These are phyloP conservation scores for Malassezia slooffiae DNA, from an alignment of 1,284 basidiomycete species.

Conservation along the genomic window DNA sequence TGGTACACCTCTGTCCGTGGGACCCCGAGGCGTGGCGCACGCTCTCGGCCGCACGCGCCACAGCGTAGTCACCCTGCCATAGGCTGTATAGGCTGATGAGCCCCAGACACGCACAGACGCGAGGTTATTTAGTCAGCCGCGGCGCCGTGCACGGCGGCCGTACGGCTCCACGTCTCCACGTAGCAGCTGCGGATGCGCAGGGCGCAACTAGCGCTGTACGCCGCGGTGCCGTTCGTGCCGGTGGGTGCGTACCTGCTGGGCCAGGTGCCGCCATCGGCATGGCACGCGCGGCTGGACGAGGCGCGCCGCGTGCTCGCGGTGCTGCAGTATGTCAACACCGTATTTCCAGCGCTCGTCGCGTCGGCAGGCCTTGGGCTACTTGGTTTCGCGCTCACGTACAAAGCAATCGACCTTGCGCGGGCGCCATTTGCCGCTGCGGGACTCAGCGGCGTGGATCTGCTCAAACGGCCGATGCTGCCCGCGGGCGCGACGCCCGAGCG, in stretches of 20 bases:
- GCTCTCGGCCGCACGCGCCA: no score
- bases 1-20: no score
- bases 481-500: not conserved
- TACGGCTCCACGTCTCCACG: no score
- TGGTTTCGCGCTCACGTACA: slow-evolving; percentile 19
- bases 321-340: slow-evolving; percentile 6
- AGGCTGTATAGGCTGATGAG: no score
- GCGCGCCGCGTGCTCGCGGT: not conserved
- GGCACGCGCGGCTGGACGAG: not conserved
- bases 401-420: slow-evolving; percentile 20
- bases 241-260: not conserved
- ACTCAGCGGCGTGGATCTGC: slow-evolving; percentile 36
- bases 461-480: slow-evolving; percentile 19
- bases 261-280: not conserved
- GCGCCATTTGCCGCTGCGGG: slow-evolving; percentile 30
- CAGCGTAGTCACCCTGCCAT: no score
- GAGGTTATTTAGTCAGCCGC: no score
- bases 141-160: no score
- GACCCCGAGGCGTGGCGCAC: no score
- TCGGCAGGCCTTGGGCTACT: slow-evolving; percentile 21
- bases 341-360: slow-evolving; percentile 9
- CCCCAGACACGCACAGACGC: no score
- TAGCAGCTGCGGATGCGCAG: no score
- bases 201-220: no score
- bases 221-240: not conserved